Evolutionary conservation across 305 asterid species (phyloP), one percentile per base, ranked within the genome.

Genomic region (Coffea humblotiana): DNA sequence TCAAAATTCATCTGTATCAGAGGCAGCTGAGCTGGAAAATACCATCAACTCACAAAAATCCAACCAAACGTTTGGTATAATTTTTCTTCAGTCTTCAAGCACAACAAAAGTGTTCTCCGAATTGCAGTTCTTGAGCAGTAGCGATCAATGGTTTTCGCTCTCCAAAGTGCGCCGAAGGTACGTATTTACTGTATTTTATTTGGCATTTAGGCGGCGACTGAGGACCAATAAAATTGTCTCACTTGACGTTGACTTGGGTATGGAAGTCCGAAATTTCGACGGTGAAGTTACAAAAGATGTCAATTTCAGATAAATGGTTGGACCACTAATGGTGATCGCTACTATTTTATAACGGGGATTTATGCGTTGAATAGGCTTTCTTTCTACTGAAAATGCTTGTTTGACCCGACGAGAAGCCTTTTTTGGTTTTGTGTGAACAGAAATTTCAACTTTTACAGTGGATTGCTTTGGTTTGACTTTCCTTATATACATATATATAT

Each of bases 301-400:
- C 78, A 49, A 73, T 67, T 80, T 35, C 13, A 52, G 71, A 67
- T 37, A 40, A 29, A 65, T 65, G 70, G 40, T 49, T 65, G 79
- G 80, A 69, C 83, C 83, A 56, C 77, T 52, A 21, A 40, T 40
- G n/a, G 79, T 25, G 83, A 52, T 74, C 27, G 76, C 65, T 11
- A 74, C 47, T 52, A 19, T n/a, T 60, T 12, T 45, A 2, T 65
- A 27, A 47, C 13, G 10, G 75, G 3, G n/a, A 40, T 14, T 56
- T 40, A 27, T 19, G 13, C 43, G 40, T 32, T 12, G 10, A 60
- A 12, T 1, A 2, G 2, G 47, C 13, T 4, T 8, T 23, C 51
- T 75, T 43, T 18, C n/a, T 18, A 21, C n/a, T 21, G 4, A 19
- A 66, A 45, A 65, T 64, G 66, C 43, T 49, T 45, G 2, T 54